These are phyloP conservation scores for Neurospora tetrasperma DNA, from an alignment of 495 filamentous ascomycete species.

Conservation along the genomic window DNA sequence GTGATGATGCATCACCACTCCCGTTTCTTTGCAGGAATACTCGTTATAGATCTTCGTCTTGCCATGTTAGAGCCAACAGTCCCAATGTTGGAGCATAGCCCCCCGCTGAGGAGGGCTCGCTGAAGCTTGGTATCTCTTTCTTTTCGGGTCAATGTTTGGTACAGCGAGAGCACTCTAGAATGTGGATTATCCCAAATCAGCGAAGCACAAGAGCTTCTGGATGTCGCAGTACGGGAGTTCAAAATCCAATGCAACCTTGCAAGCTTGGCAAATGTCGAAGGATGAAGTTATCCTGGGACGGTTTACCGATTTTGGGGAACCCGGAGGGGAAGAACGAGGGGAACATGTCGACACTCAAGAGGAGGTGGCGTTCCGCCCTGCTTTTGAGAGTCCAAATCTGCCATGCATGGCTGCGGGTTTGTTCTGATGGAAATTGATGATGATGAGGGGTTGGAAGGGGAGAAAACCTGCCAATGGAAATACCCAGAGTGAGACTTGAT, in stretches of 20 bases:
- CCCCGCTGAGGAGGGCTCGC: not conserved
- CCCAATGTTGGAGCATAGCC: not conserved
- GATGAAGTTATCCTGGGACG: constrained; percentile 1
- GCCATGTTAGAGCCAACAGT: not conserved
- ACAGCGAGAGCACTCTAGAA: not conserved
- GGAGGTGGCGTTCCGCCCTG: not conserved
- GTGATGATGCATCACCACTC: not conserved
- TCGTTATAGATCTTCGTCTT: not conserved
- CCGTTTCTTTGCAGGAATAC: not conserved
- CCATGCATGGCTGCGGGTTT: not conserved
- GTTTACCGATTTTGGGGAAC: not conserved
- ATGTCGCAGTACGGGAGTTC: not conserved
- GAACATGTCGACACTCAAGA: not conserved
- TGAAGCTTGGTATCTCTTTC: not conserved
- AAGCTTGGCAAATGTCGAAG: not conserved
- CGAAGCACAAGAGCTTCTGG: not conserved
- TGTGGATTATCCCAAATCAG: not conserved
- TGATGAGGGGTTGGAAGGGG: not conserved
- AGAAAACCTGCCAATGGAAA: not conserved
- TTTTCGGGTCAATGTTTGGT: not conserved
- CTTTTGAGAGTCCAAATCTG: not conserved
- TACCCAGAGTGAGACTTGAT: not conserved
- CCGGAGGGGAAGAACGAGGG: not conserved
- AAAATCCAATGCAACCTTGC: not conserved
- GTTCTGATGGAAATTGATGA: not conserved